phyloP scores from a whole-genome alignment of 306 rosid genomes.

The Prunus mira region DNA sequence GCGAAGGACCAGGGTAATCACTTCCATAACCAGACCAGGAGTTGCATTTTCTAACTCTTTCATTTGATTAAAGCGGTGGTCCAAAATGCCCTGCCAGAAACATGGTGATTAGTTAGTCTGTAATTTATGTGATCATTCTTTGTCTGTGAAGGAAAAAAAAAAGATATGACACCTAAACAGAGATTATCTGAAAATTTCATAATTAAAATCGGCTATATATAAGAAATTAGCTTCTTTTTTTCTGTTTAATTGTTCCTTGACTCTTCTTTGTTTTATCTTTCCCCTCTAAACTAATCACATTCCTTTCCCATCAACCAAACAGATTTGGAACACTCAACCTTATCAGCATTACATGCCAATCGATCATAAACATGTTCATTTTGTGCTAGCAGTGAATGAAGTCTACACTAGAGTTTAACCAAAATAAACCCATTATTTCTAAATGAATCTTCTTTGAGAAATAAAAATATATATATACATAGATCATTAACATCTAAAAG shows the following conservation, averaged over 20 bases:
- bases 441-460: not conserved
- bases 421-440: not conserved
- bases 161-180: not conserved
- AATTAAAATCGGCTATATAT: not conserved
- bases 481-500: not conserved
- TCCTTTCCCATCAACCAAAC: not conserved
- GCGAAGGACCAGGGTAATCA: not conserved
- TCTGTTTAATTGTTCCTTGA: too few relatives aligned
- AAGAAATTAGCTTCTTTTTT: not conserved
- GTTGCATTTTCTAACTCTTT: not conserved
- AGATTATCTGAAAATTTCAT: not conserved
- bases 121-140: not conserved
- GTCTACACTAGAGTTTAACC: not conserved
- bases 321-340: not conserved
- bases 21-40: not conserved
- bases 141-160: not conserved
- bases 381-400: not conserved
- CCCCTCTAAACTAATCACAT: too few relatives aligned
- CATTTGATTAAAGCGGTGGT: not conserved
- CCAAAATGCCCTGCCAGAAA: conserved; percentile 14
- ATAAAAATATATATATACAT: not conserved
- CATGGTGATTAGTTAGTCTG: not conserved
- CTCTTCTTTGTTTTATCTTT: not conserved
- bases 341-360: not conserved
- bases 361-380: too few relatives aligned